A percentile compares a stretch with the other conserved stretches of the same genome.
Evolutionary conservation across 1,139 yeast species (phyloP).

Genomic region (Diutina neorugosa): DNA sequence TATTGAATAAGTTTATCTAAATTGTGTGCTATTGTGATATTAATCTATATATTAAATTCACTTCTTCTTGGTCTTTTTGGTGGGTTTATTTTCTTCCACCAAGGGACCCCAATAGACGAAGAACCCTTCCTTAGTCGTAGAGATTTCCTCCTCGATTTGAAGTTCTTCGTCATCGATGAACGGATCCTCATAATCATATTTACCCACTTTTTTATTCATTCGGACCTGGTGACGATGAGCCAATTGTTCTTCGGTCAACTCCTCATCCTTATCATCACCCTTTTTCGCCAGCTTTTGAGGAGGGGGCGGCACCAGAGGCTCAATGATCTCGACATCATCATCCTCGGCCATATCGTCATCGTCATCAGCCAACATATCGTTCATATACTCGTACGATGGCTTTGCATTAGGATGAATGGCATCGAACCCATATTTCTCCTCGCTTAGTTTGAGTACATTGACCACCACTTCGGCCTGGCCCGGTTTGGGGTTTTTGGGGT

Average conservation of each 20-base stretch:
- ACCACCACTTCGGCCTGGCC: constrained; percentile 65
- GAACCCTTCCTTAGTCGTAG: constrained; percentile 89
- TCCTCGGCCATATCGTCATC: constrained; percentile 52
- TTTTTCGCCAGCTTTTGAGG: constrained; percentile 17
- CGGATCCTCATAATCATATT: constrained; percentile 88
- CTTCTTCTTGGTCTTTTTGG: constrained; percentile 11
- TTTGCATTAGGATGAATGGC: constrained; percentile 59
- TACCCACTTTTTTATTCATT: constrained; percentile 65
- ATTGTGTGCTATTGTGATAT: too few species aligned
- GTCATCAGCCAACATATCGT: constrained; percentile 48
- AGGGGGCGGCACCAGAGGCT: constrained; percentile 6
- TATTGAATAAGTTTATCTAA: too few species aligned
- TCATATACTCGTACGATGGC: constrained; percentile 47
- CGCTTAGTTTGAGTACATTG: constrained; percentile 70
- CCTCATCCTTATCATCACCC: constrained; percentile 23
- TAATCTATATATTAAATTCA: not conserved
- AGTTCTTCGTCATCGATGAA: constrained; percentile 92
- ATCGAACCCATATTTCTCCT: constrained; percentile 77
- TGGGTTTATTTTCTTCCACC: constrained; percentile 39
- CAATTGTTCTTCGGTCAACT: constrained; percentile 34
- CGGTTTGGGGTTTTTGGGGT: constrained; percentile 38
- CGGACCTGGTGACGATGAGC: constrained; percentile 30
- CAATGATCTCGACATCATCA: constrained; percentile 16
- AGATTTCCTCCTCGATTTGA: constrained; percentile 87
- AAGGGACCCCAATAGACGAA: constrained; percentile 94